Evolutionary conservation across 345 rosid species (phyloP).

Genomic region (Citrus cavaleriei): DNA sequence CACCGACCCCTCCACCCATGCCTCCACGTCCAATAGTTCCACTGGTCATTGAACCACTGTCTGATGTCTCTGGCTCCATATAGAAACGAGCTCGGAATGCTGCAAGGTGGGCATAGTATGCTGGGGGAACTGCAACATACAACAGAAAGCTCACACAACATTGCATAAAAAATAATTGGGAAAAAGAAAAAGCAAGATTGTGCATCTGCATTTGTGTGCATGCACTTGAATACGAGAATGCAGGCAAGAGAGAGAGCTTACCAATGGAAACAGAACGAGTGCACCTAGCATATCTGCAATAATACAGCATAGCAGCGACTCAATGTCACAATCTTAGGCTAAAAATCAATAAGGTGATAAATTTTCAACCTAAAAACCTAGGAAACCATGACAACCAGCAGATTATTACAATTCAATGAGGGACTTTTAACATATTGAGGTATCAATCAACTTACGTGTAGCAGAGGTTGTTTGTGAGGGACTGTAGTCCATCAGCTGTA

Average conservation of each 20-base stretch:
- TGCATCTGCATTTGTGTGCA: background rate
- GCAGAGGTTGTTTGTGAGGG: constrained; percentile 88
- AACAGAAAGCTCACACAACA: background rate
- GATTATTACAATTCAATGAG: background rate
- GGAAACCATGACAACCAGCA: background rate
- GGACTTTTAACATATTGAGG: background rate
- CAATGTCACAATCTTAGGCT: background rate
- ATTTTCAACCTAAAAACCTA: background rate
- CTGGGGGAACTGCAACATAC: constrained; percentile 76
- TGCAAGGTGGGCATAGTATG: constrained; percentile 96
- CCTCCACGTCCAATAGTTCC: constrained; percentile 66
- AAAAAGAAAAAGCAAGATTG: background rate
- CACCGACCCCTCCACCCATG: constrained; percentile 42
- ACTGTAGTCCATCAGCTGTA: constrained; percentile 88
- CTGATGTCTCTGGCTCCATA: constrained; percentile 98
- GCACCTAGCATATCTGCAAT: constrained; percentile 88
- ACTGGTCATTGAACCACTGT: constrained; percentile 91
- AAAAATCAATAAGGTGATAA: background rate
- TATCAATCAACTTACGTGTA: constrained; percentile 60
- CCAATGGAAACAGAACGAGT: constrained; percentile 97
- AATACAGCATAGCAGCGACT: background rate
- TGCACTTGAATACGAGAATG: background rate
- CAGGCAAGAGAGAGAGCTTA: constrained; percentile 23
- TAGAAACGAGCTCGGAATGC: constrained; percentile 98
- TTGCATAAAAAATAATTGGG: no score